A percentile compares a stretch with the other conserved stretches of the same genome.
These are phyloP conservation scores for Torulaspora gathmanii DNA, from an alignment of 805 yeast genomes.

Conservation along the genomic window DNA sequence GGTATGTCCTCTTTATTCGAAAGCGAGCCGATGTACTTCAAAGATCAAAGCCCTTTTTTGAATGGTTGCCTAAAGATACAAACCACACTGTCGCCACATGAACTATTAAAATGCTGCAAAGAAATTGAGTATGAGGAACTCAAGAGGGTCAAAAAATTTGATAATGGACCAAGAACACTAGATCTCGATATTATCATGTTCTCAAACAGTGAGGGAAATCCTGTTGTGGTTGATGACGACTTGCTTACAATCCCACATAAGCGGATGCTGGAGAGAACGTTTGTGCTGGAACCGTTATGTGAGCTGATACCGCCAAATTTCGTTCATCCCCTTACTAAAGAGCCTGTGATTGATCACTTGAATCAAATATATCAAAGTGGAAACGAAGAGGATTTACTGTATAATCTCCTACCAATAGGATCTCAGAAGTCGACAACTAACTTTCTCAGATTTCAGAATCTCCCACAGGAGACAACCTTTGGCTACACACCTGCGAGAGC, in stretches of 20 bases:
- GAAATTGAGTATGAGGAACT: conserved; percentile 70
- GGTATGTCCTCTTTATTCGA: conserved; percentile 75
- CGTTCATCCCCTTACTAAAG: conserved; percentile 82
- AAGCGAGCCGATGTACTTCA: conserved; percentile 88
- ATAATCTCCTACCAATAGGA: conserved; percentile 47
- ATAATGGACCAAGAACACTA: conserved; percentile 88
- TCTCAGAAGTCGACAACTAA: conserved; percentile 18
- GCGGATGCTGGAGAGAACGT: conserved; percentile 81
- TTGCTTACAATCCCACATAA: conserved; percentile 78
- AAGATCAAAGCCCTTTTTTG: conserved; percentile 73
- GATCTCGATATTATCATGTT: conserved; percentile 84
- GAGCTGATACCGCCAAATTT: conserved; percentile 66
- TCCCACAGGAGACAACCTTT: conserved; percentile 44
- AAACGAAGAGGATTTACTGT: conserved; percentile 49
- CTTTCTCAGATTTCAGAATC: conserved; percentile 26
- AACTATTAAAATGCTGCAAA: conserved; percentile 58
- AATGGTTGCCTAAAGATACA: conserved; percentile 73
- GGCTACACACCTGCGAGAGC: conserved; percentile 36
- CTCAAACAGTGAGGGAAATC: conserved; percentile 32
- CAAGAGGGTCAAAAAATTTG: conserved; percentile 67
- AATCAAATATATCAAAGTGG: conserved; percentile 44
- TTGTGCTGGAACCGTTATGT: conserved; percentile 84
- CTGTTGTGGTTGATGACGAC: conserved; percentile 47
- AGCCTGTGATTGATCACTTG: conserved; percentile 67
- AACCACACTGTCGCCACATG: conserved; percentile 63